Conservation (phyloP, 1,284 basidiomycete genomes). For the Ceratorhiza oryzae-sativae region DNA sequence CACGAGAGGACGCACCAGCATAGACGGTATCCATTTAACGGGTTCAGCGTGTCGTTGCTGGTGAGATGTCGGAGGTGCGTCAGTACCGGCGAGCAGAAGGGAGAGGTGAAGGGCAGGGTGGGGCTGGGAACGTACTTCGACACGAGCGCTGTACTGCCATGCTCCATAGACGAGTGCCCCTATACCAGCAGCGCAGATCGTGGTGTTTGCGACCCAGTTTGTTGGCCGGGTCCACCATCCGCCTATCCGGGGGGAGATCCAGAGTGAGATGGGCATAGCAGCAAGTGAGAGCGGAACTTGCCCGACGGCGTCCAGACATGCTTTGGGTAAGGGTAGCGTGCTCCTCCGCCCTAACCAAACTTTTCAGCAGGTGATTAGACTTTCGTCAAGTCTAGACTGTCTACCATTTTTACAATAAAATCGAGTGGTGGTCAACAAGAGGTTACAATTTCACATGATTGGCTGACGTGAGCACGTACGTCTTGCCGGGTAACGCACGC, state of each 20-base stretch:
- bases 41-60: conserved; percentile 42
- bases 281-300: conserved; percentile 35
- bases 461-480: neutral
- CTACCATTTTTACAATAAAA: conserved; percentile 17
- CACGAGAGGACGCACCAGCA: conserved; percentile 6
- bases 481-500: conserved; percentile 27
- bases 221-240: conserved; percentile 58
- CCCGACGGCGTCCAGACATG: conserved; percentile 50
- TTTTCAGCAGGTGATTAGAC: neutral
- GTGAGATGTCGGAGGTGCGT: neutral
- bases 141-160: conserved; percentile 53
- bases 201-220: conserved; percentile 56
- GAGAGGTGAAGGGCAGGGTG: neutral
- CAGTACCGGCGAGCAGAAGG: neutral
- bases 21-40: conserved; percentile 42
- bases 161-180: conserved; percentile 52
- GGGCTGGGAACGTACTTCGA: conserved; percentile 50
- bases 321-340: conserved; percentile 49
- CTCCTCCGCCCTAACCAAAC: conserved; percentile 48
- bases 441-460: neutral
- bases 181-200: conserved; percentile 51
- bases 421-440: neutral
- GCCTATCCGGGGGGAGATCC: conserved; percentile 44
- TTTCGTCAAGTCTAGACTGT: neutral
- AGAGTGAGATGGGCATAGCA: neutral